phyloP scores from a whole-genome alignment of 441 rosid species.

The Populus hybrid region DNA sequence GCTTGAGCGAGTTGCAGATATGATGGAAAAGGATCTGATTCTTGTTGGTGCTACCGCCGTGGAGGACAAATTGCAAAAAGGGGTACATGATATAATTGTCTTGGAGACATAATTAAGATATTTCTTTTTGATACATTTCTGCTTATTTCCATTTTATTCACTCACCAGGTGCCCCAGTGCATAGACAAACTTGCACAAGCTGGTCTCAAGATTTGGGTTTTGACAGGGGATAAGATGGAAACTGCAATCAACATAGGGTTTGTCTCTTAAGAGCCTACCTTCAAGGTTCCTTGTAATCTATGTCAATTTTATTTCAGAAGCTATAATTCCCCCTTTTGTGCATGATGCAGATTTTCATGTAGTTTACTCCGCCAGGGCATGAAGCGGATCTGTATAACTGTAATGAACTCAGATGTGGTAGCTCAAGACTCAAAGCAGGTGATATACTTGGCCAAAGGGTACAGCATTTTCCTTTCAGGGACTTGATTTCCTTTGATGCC shows the following conservation, averaged over 20 bases:
- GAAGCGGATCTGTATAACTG: slow-evolving; percentile 70
- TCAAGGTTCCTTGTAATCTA: slow-evolving; percentile 9
- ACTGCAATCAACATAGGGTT: slow-evolving; percentile 98
- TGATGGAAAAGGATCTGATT: slow-evolving; percentile 80
- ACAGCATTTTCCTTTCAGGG: slow-evolving; percentile 14
- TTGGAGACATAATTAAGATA: slow-evolving; percentile 5
- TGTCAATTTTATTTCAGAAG: slow-evolving; percentile 1
- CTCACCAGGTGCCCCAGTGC: slow-evolving; percentile 86
- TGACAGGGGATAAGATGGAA: slow-evolving; percentile 99
- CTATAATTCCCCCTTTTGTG: slow-evolving; percentile 15
- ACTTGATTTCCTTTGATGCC: slow-evolving; percentile 30
- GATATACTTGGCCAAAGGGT: slow-evolving; percentile 18
- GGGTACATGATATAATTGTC: slow-evolving; percentile 44
- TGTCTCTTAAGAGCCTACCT: slow-evolving; percentile 19
- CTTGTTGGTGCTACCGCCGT: slow-evolving; percentile 98
- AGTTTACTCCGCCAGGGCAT: slow-evolving; percentile 96
- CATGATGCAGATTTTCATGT: slow-evolving; percentile 66
- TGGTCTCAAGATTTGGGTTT: slow-evolving; percentile 96
- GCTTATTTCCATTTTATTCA: slow-evolving; percentile 24
- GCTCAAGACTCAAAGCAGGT: slow-evolving; percentile 67
- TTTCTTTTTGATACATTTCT: slow-evolving; percentile 13
- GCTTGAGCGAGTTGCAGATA: slow-evolving; percentile 80
- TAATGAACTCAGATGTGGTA: slow-evolving; percentile 39
- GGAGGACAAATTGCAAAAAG: slow-evolving; percentile 94
- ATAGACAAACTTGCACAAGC: slow-evolving; percentile 99